Evolutionary conservation across 257 asterid species (phyloP).

Genomic region (Galeopsis tetrahit): DNA sequence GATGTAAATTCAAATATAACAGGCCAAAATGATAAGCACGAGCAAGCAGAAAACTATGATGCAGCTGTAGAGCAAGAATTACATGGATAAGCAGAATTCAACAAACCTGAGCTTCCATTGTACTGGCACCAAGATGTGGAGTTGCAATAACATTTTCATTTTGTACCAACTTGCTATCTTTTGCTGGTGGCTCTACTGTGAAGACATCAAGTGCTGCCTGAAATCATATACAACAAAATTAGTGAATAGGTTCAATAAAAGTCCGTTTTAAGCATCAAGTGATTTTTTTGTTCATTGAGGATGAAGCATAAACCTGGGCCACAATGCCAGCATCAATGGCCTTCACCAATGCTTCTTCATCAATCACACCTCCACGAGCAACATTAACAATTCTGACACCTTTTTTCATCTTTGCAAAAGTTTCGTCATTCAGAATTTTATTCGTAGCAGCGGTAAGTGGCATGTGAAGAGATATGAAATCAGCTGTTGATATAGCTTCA

Average conservation of each 20-base stretch:
- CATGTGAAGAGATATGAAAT: slow-evolving; percentile 94
- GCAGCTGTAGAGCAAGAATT: not conserved
- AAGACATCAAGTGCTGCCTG: slow-evolving; percentile 99
- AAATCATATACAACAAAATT: slow-evolving; percentile 19
- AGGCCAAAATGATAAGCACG: slow-evolving; percentile 12
- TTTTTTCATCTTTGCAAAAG: slow-evolving; percentile 91
- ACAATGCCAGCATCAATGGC: slow-evolving; percentile 93
- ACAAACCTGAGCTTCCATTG: slow-evolving; percentile 95
- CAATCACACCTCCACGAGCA: slow-evolving; percentile 99
- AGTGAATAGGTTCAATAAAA: slow-evolving; percentile 13
- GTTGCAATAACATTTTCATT: slow-evolving; percentile 80
- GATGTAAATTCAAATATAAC: slow-evolving; percentile 35
- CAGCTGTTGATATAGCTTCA: slow-evolving; percentile 76
- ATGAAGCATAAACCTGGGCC: slow-evolving; percentile 69
- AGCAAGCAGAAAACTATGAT: slow-evolving; percentile 2
- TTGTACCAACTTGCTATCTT: slow-evolving; percentile 80
- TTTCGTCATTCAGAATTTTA: slow-evolving; percentile 77
- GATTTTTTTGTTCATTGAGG: slow-evolving; percentile 2
- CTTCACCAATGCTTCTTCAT: slow-evolving; percentile 87
- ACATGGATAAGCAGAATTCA: not conserved
- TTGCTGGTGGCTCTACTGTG: slow-evolving; percentile 89
- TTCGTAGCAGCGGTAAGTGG: slow-evolving; percentile 84
- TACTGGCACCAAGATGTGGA: slow-evolving; percentile 99
- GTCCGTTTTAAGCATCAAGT: not conserved
- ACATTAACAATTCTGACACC: slow-evolving; percentile 90